Evolutionary conservation across 352 stramenopile species (phyloP), one percentile per base, ranked within the genome.

Genomic region (Globisporangium abappressorium): DNA sequence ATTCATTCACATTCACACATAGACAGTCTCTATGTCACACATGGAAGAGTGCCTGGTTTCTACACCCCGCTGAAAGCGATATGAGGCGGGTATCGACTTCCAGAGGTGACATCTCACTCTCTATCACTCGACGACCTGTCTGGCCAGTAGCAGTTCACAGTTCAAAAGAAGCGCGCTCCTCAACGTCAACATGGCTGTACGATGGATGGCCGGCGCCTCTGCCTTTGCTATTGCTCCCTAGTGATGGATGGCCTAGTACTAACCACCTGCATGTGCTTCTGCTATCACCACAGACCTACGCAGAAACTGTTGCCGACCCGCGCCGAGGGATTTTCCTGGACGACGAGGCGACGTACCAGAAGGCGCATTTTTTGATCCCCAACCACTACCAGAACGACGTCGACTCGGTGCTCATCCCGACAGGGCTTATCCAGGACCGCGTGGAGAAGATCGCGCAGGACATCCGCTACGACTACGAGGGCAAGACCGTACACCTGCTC

Each of bases 361-460:
- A 92, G 77, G 34, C 69, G 69, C 84, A 95, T 68, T 95, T 95
- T 66, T 68, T 95, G 55, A 77, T 95, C 38, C 87, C 87, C 7
- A 72, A 89, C 69, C 85, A 95, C 78, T 95, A 93, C 73, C 62
- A 96, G 70, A 72, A 90, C 34, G 80, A 85, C 56, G 64, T 98
- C 46, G 76, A 86, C 26, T 91, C 88, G 58, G 85, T 98, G 64
- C 76, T 98, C n/a, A 90, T 98, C 65, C 90, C 93, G 9, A 81
- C 89, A 62, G 93, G 93, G 9, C 75, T 97, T 28, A 97, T 98
- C 68, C 70, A 87, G 41, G 91, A 98, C 79, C 90, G 93, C 57
- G 86, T 98, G 18, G 88, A 97, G 72, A 98, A 97, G 67, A 70
- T 98, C 57, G 94, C 94, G 24, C 87, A 96, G 65, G 90, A 97